A percentile compares a stretch with the other conserved stretches of the same genome.
phyloP scores from a whole-genome alignment of 2,329 filamentous ascomycete genomes.

The Diaporthe helianthi region DNA sequence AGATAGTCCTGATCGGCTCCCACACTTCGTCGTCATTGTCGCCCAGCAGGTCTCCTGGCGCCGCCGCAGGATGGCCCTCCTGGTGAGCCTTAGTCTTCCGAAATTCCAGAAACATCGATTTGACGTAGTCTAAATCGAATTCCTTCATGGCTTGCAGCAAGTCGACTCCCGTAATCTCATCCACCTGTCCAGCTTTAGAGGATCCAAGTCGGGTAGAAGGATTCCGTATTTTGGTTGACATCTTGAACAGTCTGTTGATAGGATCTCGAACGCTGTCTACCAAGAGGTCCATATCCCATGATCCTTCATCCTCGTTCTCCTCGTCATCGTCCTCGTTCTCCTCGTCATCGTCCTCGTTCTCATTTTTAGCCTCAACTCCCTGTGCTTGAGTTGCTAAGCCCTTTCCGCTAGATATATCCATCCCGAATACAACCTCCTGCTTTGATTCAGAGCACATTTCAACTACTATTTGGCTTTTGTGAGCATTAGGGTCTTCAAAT shows the following conservation, averaged over 20 bases:
- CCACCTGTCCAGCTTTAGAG: conserved; percentile 6
- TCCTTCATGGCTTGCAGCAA: conserved; percentile 8
- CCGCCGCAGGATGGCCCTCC: neutral
- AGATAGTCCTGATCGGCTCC: conserved; percentile 14
- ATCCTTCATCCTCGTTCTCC: neutral
- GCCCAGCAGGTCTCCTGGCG: neutral
- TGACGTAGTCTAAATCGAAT: conserved; percentile 15
- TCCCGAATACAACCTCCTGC: neutral
- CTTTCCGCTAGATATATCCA: neutral
- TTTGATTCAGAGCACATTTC: neutral
- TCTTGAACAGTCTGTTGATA: conserved; percentile 24
- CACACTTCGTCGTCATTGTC: conserved; percentile 6
- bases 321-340: too few relatives aligned
- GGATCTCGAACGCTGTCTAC: conserved; percentile 22
- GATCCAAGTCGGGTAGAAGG: conserved; percentile 25
- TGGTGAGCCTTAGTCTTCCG: neutral
- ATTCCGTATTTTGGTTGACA: conserved; percentile 20
- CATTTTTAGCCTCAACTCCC: neutral
- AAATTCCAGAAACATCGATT: conserved; percentile 7
- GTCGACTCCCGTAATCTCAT: conserved; percentile 17
- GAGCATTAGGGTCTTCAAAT: neutral
- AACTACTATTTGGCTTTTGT: neutral
- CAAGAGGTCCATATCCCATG: neutral
- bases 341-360: neutral
- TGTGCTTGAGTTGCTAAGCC: neutral